These are phyloP conservation scores for Amanita muscaria DNA, from an alignment of 768 basidiomycete genomes.

Conservation along the genomic window DNA sequence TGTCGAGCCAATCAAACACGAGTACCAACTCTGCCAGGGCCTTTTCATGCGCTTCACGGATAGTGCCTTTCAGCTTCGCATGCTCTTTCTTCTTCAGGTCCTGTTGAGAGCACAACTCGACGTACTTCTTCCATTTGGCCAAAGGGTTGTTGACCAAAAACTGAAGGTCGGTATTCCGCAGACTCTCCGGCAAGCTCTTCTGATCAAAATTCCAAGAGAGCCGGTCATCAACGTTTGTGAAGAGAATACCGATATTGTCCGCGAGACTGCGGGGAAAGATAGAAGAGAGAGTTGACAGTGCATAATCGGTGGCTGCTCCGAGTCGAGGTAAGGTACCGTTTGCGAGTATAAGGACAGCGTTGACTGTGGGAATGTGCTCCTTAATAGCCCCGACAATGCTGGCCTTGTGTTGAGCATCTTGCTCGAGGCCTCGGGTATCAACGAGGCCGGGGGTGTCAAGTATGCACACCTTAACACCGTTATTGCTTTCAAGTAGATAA, in stretches of 20 bases:
- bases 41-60: conserved; percentile 6
- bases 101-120: neutral
- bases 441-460: conserved; percentile 22
- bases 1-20: conserved; percentile 13
- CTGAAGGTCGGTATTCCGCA: conserved; percentile 4
- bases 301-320: conserved; percentile 17
- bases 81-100: neutral
- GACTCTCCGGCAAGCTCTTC: conserved; percentile 10
- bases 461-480: conserved; percentile 13
- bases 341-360: conserved; percentile 21
- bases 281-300: conserved; percentile 14
- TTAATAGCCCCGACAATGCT: conserved; percentile 18
- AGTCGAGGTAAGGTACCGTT: conserved; percentile 19
- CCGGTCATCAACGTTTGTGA: conserved; percentile 16
- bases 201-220: conserved; percentile 17
- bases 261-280: conserved; percentile 20
- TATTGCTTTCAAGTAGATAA: conserved; percentile 8
- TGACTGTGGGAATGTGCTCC: conserved; percentile 13
- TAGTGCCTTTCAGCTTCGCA: conserved; percentile 1
- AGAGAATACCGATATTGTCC: conserved; percentile 20
- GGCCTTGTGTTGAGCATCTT: conserved; percentile 18
- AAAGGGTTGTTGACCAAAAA: conserved; percentile 12
- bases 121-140: conserved; percentile 9
- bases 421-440: conserved; percentile 20
- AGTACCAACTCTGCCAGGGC: conserved; percentile 10